Evolutionary conservation across 306 rosid genomes (phyloP).

Genomic region (Neltuma alba): DNA sequence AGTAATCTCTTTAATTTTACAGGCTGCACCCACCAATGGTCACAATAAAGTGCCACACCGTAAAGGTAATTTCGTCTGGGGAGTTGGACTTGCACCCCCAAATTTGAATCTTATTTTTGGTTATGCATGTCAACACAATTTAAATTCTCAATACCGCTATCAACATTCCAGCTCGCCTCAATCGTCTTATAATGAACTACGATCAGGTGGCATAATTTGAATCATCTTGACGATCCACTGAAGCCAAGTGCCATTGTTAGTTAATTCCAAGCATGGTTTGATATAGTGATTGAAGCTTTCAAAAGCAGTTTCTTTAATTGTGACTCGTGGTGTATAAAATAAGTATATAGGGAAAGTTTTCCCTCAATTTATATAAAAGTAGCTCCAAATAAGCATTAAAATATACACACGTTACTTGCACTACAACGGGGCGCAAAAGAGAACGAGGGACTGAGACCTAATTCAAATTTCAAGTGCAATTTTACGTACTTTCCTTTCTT

Average conservation of each 20-base stretch:
- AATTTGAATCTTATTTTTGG: background rate
- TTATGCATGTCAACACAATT: background rate
- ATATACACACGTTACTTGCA: background rate
- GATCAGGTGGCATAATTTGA: background rate
- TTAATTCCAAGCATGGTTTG: too few relatives aligned
- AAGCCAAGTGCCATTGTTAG: background rate
- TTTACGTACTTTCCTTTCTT: background rate
- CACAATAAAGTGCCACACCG: background rate
- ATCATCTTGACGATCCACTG: background rate
- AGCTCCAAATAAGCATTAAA: too few relatives aligned
- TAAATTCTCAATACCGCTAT: background rate
- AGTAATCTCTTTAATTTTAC: background rate
- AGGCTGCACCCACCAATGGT: background rate
- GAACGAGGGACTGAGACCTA: background rate
- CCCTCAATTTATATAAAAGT: too few relatives aligned
- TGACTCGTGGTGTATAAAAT: too few relatives aligned
- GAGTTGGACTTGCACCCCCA: background rate
- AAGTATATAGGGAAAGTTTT: too few relatives aligned
- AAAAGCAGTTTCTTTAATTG: too few relatives aligned
- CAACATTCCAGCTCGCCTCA: background rate
- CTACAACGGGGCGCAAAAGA: background rate
- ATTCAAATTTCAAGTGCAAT: background rate
- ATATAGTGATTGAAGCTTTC: too few relatives aligned
- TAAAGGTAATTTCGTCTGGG: background rate
- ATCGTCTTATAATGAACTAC: background rate